phyloP scores from a whole-genome alignment of 441 rosid genomes.

The Gossypium gossypioides region DNA sequence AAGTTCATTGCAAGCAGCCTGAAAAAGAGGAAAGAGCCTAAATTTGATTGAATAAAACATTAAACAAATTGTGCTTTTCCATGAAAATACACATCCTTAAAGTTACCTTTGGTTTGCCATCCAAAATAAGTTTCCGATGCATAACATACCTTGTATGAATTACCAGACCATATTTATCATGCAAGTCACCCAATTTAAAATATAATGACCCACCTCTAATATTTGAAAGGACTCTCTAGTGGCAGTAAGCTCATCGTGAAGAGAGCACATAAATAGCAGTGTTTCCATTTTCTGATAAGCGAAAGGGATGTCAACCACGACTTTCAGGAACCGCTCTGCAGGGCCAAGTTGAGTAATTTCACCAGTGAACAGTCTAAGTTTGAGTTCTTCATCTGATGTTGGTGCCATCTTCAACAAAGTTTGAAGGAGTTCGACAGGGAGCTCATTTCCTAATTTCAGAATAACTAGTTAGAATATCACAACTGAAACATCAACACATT shows the following conservation, averaged over 20 bases:
- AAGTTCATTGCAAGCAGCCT: constrained; percentile 87
- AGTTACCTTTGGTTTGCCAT: not conserved
- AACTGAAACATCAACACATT: constrained; percentile 8
- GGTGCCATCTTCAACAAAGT: constrained; percentile 89
- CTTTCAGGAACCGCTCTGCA: constrained; percentile 86
- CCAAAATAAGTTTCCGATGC: not conserved
- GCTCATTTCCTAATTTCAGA: constrained; percentile 64
- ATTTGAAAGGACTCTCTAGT: constrained; percentile 62
- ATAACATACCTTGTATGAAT: not conserved
- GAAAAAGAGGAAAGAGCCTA: constrained; percentile 19
- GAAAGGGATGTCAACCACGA: constrained; percentile 69
- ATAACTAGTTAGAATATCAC: constrained; percentile 25
- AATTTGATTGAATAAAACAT: constrained; percentile 9
- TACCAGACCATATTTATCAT: not conserved
- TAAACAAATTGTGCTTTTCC: not conserved
- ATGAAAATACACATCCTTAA: not conserved
- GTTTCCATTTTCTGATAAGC: constrained; percentile 78
- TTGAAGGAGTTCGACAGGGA: constrained; percentile 76
- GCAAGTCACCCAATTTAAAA: constrained; percentile 11
- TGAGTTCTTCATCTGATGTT: constrained; percentile 78
- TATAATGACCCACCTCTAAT: constrained; percentile 50
- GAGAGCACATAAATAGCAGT: constrained; percentile 70
- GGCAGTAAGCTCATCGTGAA: constrained; percentile 60
- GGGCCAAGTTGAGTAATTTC: constrained; percentile 70
- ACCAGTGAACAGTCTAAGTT: constrained; percentile 73